These are phyloP conservation scores for Boletus sp. DNA, from an alignment of 768 basidiomycete species.

Conservation along the genomic window DNA sequence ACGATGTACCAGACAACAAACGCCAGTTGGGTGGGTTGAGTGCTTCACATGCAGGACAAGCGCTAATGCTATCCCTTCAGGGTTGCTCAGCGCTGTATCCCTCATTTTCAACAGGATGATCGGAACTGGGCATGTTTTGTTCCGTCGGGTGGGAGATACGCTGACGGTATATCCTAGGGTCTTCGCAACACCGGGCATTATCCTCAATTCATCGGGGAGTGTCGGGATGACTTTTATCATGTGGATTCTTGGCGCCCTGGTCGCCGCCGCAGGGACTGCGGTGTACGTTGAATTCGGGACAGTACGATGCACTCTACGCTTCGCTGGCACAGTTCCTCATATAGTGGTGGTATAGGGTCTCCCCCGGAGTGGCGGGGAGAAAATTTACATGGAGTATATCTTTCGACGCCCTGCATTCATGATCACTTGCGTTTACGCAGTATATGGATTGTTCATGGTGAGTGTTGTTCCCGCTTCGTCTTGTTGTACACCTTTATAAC, in stretches of 20 bases:
- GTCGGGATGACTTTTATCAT: slow-evolving; percentile 65
- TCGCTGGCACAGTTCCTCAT: background rate
- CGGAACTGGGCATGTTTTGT: slow-evolving; percentile 57
- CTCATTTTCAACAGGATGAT: slow-evolving; percentile 78
- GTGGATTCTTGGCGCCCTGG: slow-evolving; percentile 67
- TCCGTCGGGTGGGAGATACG: background rate
- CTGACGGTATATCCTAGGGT: slow-evolving; percentile 43
- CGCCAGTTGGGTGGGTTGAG: slow-evolving; percentile 47
- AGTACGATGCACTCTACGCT: slow-evolving; percentile 34
- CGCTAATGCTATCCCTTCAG: slow-evolving; percentile 5
- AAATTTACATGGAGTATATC: slow-evolving; percentile 74
- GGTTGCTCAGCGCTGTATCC: slow-evolving; percentile 49
- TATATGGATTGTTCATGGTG: slow-evolving; percentile 58
- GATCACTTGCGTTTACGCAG: slow-evolving; percentile 55
- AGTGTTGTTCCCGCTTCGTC: slow-evolving; percentile 18
- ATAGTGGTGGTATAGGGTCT: slow-evolving; percentile 45
- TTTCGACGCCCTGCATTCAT: slow-evolving; percentile 62
- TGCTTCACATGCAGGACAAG: background rate
- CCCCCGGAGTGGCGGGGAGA: slow-evolving; percentile 72
- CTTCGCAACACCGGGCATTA: slow-evolving; percentile 68
- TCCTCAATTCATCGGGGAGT: slow-evolving; percentile 65
- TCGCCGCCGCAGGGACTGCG: slow-evolving; percentile 64
- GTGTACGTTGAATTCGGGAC: slow-evolving; percentile 79
- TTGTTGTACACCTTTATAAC: background rate
- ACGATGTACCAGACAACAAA: slow-evolving; percentile 48